Evolutionary conservation across 2,329 filamentous ascomycete genomes (phyloP).

Genomic region (Sclerotinia minor): DNA sequence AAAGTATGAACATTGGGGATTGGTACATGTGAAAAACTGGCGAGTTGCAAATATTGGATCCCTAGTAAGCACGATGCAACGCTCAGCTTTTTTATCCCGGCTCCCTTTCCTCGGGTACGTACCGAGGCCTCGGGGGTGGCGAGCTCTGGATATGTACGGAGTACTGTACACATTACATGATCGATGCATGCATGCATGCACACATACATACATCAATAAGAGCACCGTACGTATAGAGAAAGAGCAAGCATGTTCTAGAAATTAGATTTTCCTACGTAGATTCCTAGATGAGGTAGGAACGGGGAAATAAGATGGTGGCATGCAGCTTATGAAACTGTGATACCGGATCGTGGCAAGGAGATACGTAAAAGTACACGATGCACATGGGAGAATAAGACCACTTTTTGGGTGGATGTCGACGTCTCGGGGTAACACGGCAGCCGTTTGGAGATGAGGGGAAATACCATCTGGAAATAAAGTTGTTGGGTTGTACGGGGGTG

Average conservation of each 20-base stretch:
- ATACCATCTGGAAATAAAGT: conserved; percentile 3
- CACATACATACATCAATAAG: no score
- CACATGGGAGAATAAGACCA: conserved; percentile 17
- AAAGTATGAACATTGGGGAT: background rate
- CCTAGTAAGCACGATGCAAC: conserved; percentile 13
- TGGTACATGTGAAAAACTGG: background rate
- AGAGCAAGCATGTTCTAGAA: background rate
- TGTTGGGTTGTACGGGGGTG: conserved; percentile 7
- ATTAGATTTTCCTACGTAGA: background rate
- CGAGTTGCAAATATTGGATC: conserved; percentile 7
- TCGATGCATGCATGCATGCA: conserved; percentile 1
- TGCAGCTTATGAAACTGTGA: conserved; percentile 24
- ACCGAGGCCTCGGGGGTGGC: conserved; percentile 22
- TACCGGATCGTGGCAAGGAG: conserved; percentile 7
- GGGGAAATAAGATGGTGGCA: conserved; percentile 4
- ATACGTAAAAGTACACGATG: conserved; percentile 13
- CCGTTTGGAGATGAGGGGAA: conserved; percentile 25
- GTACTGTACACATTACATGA: conserved; percentile 13
- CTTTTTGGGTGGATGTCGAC: conserved; percentile 6
- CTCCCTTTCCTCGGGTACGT: conserved; percentile 22
- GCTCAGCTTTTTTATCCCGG: conserved; percentile 6
- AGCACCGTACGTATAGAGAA: conserved; percentile 8
- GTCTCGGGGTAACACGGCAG: conserved; percentile 19
- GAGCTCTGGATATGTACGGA: background rate
- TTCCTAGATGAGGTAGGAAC: background rate